Percentiles rank a stretch among this genome's conserved stretches.
Conservation (phyloP, 2,329 filamentous ascomycete genomes). For the Xylaria sp. region DNA sequence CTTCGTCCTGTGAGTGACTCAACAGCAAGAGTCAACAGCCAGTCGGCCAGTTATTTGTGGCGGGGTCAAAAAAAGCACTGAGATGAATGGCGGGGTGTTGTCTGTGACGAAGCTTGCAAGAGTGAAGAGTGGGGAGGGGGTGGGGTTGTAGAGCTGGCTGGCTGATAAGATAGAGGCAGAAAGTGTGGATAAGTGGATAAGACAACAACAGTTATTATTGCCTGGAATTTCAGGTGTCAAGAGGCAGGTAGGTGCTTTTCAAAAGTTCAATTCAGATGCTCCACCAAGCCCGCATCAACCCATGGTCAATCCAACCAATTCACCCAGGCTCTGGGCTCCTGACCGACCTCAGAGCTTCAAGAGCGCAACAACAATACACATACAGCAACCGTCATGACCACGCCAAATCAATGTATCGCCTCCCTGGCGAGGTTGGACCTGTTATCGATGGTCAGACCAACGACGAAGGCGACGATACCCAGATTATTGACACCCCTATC, state of each 20-base stretch:
- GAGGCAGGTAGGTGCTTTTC: too few relatives aligned
- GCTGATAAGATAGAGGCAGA: conserved; percentile 20
- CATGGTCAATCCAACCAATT: neutral
- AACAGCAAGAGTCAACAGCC: conserved; percentile 18
- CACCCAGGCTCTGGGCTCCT: conserved; percentile 22
- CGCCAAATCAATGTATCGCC: conserved; percentile 64
- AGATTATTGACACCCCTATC: conserved; percentile 59
- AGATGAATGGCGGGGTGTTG: conserved; percentile 33
- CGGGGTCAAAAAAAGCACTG: conserved; percentile 39
- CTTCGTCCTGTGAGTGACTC: conserved; percentile 30
- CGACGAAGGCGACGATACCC: conserved; percentile 56
- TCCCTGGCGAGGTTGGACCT: conserved; percentile 64
- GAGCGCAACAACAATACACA: conserved; percentile 30
- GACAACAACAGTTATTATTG: conserved; percentile 40
- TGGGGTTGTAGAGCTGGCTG: neutral
- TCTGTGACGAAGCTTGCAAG: conserved; percentile 8
- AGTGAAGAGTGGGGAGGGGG: neutral
- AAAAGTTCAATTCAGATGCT: conserved; percentile 20
- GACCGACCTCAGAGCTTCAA: conserved; percentile 33
- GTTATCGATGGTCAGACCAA: conserved; percentile 55
- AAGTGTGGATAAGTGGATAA: neutral
- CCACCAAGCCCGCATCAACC: conserved; percentile 19
- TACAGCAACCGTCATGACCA: conserved; percentile 55
- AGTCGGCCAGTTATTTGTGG: conserved; percentile 29
- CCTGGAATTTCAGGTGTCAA: conserved; percentile 34